Evolutionary conservation across 2,329 filamentous ascomycete species (phyloP), one percentile per base, ranked within the genome.

Genomic region (Penicillium sp.): DNA sequence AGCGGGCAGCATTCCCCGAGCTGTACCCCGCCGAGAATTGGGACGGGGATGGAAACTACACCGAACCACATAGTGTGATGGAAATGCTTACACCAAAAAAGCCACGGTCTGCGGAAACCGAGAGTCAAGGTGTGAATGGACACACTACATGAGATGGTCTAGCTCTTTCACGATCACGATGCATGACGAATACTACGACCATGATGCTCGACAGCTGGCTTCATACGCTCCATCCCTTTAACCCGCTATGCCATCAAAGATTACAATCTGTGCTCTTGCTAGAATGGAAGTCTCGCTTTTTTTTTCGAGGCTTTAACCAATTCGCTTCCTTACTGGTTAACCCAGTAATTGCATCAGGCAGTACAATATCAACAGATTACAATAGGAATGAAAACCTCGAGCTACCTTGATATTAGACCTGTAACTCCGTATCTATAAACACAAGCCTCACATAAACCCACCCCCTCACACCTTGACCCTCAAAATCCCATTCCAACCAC

Each of bases 1-100:
- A 60, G 55, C 59, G 59, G n/a, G 24, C 42, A 32, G 59, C 59
- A 10, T 61, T 61, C 23, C 59, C 59, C 0, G 58, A 61, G n/a
- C 47, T 60, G 15, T 58, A 60, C 41, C 29, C 50, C 6, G 25
- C 18, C n/a, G 20, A 38, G 9, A 45, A 43, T 18, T 18, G 15
- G 15, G 15, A 18, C 10, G 29, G 27, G 33, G 52, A 49, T 27
- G 38, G 15, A 10, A 39, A 47, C 20, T 20, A 6, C 12, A 44
- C 44, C 15, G 42, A 29, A 13, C n/a, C 31, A 13, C 20, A 15
- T 1, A 20, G 47, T 10, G 12, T 20, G 13, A 39, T 33, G 43
- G 15, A n/a, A 20, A 43, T 23, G 6, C n/a, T 37, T 4, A 31
- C 42, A 4, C 28, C 32, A 5, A 39, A 32, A 24, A 39, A 27